Evolutionary conservation across 169 alveolate genomes (phyloP).

Genomic region (Eimeria maxima): DNA sequence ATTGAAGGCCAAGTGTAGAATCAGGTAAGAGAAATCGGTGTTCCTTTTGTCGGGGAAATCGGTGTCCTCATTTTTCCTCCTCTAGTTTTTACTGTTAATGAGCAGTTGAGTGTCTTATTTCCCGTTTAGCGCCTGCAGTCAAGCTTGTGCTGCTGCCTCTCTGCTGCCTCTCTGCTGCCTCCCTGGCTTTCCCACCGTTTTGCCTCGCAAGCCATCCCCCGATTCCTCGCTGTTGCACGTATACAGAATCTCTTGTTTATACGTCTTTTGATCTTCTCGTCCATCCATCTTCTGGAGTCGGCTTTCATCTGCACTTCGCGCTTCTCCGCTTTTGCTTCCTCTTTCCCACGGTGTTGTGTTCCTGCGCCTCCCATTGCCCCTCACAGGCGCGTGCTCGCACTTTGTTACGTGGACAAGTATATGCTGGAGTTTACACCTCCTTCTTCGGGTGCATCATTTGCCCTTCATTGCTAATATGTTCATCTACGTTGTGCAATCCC

Average conservation of each 20-base stretch:
- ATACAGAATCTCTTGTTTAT: neutral
- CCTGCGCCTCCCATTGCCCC: neutral
- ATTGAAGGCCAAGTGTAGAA: conserved; percentile 69
- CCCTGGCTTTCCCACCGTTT: neutral
- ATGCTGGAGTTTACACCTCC: neutral
- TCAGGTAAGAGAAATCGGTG: conserved; percentile 29
- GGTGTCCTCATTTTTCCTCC: too few relatives aligned
- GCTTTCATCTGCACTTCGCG: too few relatives aligned
- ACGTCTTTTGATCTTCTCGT: neutral
- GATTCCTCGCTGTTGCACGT: neutral
- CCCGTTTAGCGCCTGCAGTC: neutral
- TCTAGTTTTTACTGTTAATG: neutral
- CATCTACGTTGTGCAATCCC: neutral
- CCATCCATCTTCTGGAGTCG: neutral
- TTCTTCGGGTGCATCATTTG: neutral
- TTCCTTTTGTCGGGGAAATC: too few relatives aligned
- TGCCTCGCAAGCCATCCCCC: neutral
- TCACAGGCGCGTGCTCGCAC: neutral
- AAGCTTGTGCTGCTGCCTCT: neutral
- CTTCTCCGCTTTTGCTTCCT: neutral
- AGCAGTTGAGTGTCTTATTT: neutral
- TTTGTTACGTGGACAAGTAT: neutral
- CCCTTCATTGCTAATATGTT: neutral
- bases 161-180: too few relatives aligned
- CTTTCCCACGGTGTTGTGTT: neutral